Conservation (phyloP, 106 monocot genomes). For the Chionographis japonica region DNA sequence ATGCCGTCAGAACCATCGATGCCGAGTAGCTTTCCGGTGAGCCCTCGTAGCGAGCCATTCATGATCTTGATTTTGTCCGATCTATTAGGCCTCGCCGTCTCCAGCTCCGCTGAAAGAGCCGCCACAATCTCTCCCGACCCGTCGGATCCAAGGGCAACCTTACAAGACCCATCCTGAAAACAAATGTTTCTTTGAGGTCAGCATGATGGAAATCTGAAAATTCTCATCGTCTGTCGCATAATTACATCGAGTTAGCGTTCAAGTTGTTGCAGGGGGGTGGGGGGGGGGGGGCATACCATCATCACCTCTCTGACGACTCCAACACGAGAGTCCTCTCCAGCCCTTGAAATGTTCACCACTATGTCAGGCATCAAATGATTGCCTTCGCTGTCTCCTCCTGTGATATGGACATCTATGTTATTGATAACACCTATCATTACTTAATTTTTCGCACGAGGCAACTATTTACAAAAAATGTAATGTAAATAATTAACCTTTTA, state of each 20-base stretch:
- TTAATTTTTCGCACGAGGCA: too few species aligned
- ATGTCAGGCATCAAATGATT: constrained; percentile 71
- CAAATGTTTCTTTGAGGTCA: background rate
- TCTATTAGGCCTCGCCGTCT: constrained; percentile 68
- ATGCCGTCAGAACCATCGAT: constrained; percentile 94
- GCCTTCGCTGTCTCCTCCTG: constrained; percentile 74
- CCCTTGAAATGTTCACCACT: constrained; percentile 55
- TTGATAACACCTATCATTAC: too few species aligned
- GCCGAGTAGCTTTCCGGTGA: constrained; percentile 81
- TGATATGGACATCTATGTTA: background rate
- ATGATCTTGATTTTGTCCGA: constrained; percentile 88
- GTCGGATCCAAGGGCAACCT: constrained; percentile 48
- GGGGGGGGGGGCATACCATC: constrained; percentile 26
- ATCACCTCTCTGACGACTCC: constrained; percentile 72
- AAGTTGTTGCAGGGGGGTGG: too few species aligned
- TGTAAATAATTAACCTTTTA: too few species aligned
- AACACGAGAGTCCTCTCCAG: constrained; percentile 57
- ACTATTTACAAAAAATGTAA: too few species aligned
- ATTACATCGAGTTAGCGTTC: too few species aligned
- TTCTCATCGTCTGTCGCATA: too few species aligned
- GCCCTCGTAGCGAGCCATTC: constrained; percentile 60
- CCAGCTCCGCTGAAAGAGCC: constrained; percentile 52
- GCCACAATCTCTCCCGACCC: constrained; percentile 44
- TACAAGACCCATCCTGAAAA: constrained; percentile 75
- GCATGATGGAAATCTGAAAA: too few species aligned